Evolutionary conservation across 148 eudicot species (phyloP).

Genomic region (Fagopyrum esculentum): DNA sequence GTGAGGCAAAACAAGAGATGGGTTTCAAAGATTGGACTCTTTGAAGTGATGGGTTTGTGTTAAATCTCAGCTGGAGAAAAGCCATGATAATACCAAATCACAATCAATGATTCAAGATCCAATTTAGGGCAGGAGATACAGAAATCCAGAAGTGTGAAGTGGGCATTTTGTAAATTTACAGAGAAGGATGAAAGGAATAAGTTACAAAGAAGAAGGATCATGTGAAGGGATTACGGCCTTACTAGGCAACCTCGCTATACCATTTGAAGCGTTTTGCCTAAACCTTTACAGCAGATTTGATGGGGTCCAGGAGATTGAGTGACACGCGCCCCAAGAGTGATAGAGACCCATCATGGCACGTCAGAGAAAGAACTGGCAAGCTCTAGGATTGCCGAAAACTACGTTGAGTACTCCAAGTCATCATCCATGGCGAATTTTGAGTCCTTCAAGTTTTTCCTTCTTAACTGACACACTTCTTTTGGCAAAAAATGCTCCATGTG

Average conservation of each 20-base stretch:
- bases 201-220: not conserved
- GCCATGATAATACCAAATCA: constrained; percentile 3
- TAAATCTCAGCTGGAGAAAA: constrained; percentile 1
- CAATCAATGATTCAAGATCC: not conserved
- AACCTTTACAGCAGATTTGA: constrained; percentile 4
- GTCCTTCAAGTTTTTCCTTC: not conserved
- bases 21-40: not conserved
- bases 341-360: not conserved
- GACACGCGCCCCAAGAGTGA: constrained; percentile 1
- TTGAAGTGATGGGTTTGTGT: constrained; percentile 13
- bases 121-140: not conserved
- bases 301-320: not conserved
- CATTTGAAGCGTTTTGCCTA: not conserved
- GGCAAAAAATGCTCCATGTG: not conserved
- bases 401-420: not conserved
- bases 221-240: not conserved
- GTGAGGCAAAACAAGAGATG: constrained; percentile 4
- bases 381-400: not conserved
- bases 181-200: not conserved
- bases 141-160: not conserved
- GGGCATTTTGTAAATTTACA: not conserved
- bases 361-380: too few relatives aligned
- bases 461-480: not conserved
- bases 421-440: not conserved
- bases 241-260: not conserved